Conservation (phyloP, 1,139 yeast species). For the Diutina sp. region DNA sequence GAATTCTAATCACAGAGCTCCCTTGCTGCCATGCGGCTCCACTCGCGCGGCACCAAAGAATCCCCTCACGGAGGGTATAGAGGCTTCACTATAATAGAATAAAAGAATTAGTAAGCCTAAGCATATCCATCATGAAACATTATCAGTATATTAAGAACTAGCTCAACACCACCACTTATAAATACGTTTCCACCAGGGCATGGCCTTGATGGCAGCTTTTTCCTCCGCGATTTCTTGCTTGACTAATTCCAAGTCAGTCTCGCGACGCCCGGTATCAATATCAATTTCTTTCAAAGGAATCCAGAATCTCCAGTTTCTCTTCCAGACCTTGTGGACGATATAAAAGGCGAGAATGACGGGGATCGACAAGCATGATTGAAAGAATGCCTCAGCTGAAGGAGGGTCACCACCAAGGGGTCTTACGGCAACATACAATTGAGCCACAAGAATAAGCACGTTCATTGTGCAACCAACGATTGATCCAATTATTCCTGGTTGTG, state of each 20-base stretch:
- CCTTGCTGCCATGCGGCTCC: not conserved
- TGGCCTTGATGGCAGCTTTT: conserved; percentile 34
- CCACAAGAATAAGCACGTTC: conserved; percentile 36
- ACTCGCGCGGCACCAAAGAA: not conserved
- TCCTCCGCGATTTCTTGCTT: conserved; percentile 58
- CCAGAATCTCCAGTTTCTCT: conserved; percentile 26
- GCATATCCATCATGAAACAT: not conserved
- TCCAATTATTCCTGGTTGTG: conserved; percentile 46
- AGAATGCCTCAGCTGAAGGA: conserved; percentile 24
- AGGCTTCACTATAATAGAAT: not conserved
- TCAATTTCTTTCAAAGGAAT: conserved; percentile 41
- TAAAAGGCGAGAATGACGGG: conserved; percentile 24
- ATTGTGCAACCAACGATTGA: conserved; percentile 36
- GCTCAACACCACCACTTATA: not conserved
- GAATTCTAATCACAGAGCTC: not conserved
- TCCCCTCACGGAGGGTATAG: not conserved
- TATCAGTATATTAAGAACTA: not conserved
- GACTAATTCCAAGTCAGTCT: conserved; percentile 48
- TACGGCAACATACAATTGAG: conserved; percentile 35
- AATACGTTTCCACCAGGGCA: conserved; percentile 20
- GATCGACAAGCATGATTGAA: conserved; percentile 23
- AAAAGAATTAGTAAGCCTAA: not conserved
- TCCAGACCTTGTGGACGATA: conserved; percentile 35
- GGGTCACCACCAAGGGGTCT: conserved; percentile 22
- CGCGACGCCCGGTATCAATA: conserved; percentile 60